A percentile compares a stretch with the other conserved stretches of the same genome.
Evolutionary conservation across 768 basidiomycete genomes (phyloP).

Genomic region (Galerina sulciceps): DNA sequence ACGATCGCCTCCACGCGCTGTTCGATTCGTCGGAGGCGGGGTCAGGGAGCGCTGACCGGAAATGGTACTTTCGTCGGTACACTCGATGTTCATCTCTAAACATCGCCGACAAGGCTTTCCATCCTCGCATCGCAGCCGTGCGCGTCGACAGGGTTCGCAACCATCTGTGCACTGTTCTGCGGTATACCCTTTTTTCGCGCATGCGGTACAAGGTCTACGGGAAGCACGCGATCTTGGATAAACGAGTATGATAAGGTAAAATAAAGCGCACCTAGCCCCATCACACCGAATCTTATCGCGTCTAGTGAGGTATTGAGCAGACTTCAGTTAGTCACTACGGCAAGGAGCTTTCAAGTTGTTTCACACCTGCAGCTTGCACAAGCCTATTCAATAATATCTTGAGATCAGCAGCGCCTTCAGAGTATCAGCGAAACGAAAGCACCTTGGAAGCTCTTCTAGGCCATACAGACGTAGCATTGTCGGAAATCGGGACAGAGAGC

Average conservation of each 20-base stretch:
- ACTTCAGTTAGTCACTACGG: neutral
- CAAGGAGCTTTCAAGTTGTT: neutral
- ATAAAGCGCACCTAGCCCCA: constrained; percentile 45
- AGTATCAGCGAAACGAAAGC: constrained; percentile 20
- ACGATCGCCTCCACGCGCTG: constrained; percentile 42
- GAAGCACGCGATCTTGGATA: neutral
- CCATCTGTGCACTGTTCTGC: constrained; percentile 63
- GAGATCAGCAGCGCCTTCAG: constrained; percentile 9
- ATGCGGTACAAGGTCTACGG: constrained; percentile 60
- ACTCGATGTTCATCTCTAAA: constrained; percentile 52
- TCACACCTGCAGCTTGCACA: constrained; percentile 62
- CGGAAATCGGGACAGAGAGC: constrained; percentile 51
- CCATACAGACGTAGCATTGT: constrained; percentile 50
- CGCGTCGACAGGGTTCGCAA: constrained; percentile 62
- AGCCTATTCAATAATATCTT: constrained; percentile 39
- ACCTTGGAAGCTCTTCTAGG: constrained; percentile 59
- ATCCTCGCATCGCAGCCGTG: constrained; percentile 57
- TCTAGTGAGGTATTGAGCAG: constrained; percentile 29
- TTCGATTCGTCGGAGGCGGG: constrained; percentile 16
- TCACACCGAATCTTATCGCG: constrained; percentile 69
- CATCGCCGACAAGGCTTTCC: constrained; percentile 58
- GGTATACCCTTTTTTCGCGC: constrained; percentile 56
- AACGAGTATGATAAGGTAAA: neutral
- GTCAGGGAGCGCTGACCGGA: constrained; percentile 19
- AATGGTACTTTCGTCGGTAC: constrained; percentile 44